phyloP scores from a whole-genome alignment of 2,329 filamentous ascomycete genomes.

The Hymenoscyphus fructigenus region DNA sequence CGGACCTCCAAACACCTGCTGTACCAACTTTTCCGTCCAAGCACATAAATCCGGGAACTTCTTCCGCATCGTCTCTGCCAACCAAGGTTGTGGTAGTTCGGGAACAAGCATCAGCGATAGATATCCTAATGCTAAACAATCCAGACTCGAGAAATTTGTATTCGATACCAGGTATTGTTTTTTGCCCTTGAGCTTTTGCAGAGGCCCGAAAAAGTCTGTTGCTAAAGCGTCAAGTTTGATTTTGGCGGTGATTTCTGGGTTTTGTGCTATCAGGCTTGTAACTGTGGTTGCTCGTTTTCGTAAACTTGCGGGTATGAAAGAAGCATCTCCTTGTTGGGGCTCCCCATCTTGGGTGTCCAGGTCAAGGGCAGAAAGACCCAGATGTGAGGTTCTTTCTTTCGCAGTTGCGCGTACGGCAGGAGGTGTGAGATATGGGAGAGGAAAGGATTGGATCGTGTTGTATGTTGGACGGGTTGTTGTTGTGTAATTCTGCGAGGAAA shows the following conservation, averaged over 20 bases:
- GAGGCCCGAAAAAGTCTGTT: conserved; percentile 67
- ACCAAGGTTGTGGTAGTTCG: conserved; percentile 60
- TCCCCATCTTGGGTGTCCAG: conserved; percentile 50
- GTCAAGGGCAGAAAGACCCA: conserved; percentile 68
- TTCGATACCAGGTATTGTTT: conserved; percentile 56
- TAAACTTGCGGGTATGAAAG: conserved; percentile 37
- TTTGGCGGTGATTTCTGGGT: conserved; percentile 67
- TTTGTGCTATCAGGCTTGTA: conserved; percentile 57
- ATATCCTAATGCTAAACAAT: conserved; percentile 81
- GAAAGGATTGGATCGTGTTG: conserved; percentile 77
- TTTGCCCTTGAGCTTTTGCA: conserved; percentile 60
- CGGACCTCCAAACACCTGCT: conserved; percentile 40
- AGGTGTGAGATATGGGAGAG: conserved; percentile 83
- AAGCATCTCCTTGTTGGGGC: conserved; percentile 30
- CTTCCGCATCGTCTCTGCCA: conserved; percentile 53
- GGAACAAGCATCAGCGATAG: conserved; percentile 70
- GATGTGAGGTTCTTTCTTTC: conserved; percentile 65
- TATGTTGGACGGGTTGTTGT: conserved; percentile 76
- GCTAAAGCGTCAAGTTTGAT: conserved; percentile 77
- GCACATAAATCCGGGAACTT: conserved; percentile 46
- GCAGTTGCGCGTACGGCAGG: conserved; percentile 70
- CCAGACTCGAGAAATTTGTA: conserved; percentile 59
- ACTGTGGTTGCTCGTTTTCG: conserved; percentile 46
- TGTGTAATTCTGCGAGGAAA: conserved; percentile 85
- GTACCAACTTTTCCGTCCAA: conserved; percentile 44